Evolutionary conservation across 306 rosid species (phyloP).

Genomic region (Styphnolobium japonicum): DNA sequence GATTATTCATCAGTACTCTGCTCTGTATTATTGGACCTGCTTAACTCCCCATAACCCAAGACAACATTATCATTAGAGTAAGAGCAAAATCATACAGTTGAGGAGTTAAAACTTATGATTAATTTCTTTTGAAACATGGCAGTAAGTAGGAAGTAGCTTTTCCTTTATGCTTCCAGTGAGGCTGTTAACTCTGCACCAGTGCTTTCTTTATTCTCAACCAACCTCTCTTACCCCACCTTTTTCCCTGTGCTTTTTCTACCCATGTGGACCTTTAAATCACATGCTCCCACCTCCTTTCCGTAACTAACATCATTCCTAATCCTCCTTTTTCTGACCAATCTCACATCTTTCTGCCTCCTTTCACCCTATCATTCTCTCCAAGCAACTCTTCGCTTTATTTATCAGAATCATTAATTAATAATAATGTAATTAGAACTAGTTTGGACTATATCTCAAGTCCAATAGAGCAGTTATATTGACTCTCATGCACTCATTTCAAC

Average conservation of each 20-base stretch:
- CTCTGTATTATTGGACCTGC: background rate
- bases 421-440: background rate
- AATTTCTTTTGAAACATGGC: constrained; percentile 13
- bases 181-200: constrained; percentile 23
- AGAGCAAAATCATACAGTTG: background rate
- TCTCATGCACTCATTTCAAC: constrained; percentile 1
- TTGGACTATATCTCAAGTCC: background rate
- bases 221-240: constrained; percentile 35
- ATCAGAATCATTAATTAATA: constrained; percentile 23
- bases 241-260: background rate
- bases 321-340: constrained; percentile 30
- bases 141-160: constrained; percentile 24
- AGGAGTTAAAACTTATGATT: constrained; percentile 6
- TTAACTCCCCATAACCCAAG: background rate
- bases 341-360: constrained; percentile 37
- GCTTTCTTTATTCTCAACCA: constrained; percentile 41
- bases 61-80: background rate
- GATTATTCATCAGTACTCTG: background rate
- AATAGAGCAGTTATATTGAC: background rate
- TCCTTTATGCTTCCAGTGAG: constrained; percentile 39
- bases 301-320: constrained; percentile 45
- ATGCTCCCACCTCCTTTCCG: constrained; percentile 43
- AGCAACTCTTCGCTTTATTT: constrained; percentile 12
- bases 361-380: constrained; percentile 20
- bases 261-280: constrained; percentile 47